Conservation (phyloP, 331 rosid species). For the Acacia pycnantha region DNA sequence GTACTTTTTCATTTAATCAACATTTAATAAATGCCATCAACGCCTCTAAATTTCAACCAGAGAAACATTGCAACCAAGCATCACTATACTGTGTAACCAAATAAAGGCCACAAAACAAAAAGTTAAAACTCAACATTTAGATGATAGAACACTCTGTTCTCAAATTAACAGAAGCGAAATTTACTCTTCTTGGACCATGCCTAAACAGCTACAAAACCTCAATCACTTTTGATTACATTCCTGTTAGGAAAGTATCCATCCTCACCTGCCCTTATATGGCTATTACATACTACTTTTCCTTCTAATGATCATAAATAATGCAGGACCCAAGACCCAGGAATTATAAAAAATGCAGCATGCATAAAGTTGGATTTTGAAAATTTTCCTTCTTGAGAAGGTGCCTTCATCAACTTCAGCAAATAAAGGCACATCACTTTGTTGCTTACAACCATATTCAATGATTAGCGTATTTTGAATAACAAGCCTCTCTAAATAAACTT, state of each 20-base stretch:
- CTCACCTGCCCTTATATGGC: background rate
- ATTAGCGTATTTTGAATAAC: background rate
- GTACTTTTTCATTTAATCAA: background rate
- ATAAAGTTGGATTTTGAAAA: too few relatives aligned
- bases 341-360: background rate
- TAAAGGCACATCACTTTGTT: too few relatives aligned
- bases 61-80: background rate
- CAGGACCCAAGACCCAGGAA: background rate
- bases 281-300: background rate
- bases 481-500: background rate
- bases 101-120: constrained; percentile 8
- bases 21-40: background rate
- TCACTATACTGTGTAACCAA: constrained; percentile 10
- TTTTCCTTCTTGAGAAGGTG: too few relatives aligned
- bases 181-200: background rate
- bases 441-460: background rate
- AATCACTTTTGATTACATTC: background rate
- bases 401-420: too few relatives aligned
- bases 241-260: background rate
- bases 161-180: constrained; percentile 2
- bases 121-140: background rate
- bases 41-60: background rate
- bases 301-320: background rate
- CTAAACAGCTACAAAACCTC: background rate
- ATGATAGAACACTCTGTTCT: background rate